Evolutionary conservation across 257 asterid genomes (phyloP), one percentile per base, ranked within the genome.

Genomic region (Capsicum rhomboideum): DNA sequence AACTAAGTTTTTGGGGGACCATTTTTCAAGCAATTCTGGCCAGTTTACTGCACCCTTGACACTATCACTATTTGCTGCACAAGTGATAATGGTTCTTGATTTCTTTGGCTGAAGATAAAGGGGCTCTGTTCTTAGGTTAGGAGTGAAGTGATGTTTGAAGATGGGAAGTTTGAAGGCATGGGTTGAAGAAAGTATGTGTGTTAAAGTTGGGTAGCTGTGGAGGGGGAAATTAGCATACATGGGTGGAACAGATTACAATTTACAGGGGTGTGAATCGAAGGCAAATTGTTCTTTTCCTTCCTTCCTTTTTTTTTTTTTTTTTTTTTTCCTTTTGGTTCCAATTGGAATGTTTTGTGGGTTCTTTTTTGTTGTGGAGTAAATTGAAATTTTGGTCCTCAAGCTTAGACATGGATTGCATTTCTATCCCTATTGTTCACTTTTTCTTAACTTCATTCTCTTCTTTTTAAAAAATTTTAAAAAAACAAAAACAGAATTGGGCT

Each of bases 1-100:
- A 89, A 95, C 84, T 37, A 92, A 71, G 77, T 92, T 90, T 83
- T 78, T 92, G 56, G 98, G 98, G 74, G 93, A 23, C 97, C 95
- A 94, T 84, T 93, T 96, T 68, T 93, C 98, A 20, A 82, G 67
- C 6, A 82, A 52, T 52, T 82, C 52, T 11, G 49, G 3, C 99
- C 98, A 96, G 77, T 82, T 91, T 1, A 77, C 88, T 75, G 68
- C 9, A 64, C 85, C 89, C 85, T 89, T 93, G 82, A 20, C 88
- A 79, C 79, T 84, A 66, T 80, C 86, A 63, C 89, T 85, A 71
- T 82, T 66, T 37, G 85, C 85, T 17, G 89, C 82, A 82, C 95
- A 91, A 81, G 16, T 91, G 80, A 91, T 69, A 75, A 77, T 26
- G 81, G 1, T 17, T 77, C 63, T 50, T 77, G 81, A 77, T 50